A percentile compares a stretch with the other conserved stretches of the same genome.
These are phyloP conservation scores for Phialocephala sp. DNA, from an alignment of 2,329 filamentous ascomycete species.

Conservation along the genomic window DNA sequence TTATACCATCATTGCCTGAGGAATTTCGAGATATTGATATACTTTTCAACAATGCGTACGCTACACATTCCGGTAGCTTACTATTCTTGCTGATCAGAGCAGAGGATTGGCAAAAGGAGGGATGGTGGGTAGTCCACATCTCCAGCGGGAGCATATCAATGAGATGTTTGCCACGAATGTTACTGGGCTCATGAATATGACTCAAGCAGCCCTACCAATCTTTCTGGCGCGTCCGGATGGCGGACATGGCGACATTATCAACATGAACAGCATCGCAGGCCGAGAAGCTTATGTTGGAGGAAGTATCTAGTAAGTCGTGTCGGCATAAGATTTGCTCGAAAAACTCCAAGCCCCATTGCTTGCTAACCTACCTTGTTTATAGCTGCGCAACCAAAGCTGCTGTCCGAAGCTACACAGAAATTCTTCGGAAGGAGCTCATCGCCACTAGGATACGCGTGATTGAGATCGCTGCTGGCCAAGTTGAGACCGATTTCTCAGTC, in stretches of 20 bases:
- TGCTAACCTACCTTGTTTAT: neutral
- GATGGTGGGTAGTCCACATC: slow-evolving; percentile 81
- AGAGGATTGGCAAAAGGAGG: slow-evolving; percentile 86
- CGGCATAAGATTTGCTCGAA: neutral
- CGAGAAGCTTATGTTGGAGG: slow-evolving; percentile 85
- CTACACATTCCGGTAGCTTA: slow-evolving; percentile 31
- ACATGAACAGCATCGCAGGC: slow-evolving; percentile 91
- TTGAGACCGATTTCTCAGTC: slow-evolving; percentile 95
- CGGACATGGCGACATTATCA: slow-evolving; percentile 91
- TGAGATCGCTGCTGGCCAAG: slow-evolving; percentile 88
- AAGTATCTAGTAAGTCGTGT: slow-evolving; percentile 67
- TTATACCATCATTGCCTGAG: slow-evolving; percentile 74
- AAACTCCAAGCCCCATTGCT: neutral
- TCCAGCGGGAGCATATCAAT: slow-evolving; percentile 82
- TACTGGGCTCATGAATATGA: slow-evolving; percentile 94
- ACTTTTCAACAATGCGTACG: slow-evolving; percentile 94
- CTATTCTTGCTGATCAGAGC: neutral
- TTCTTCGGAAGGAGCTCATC: slow-evolving; percentile 82
- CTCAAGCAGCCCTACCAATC: slow-evolving; percentile 84
- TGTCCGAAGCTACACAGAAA: slow-evolving; percentile 82
- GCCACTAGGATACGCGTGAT: slow-evolving; percentile 81
- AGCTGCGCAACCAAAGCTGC: slow-evolving; percentile 87
- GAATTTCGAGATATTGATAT: slow-evolving; percentile 87
- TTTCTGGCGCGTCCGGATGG: slow-evolving; percentile 73
- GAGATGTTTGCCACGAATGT: slow-evolving; percentile 94